Percentiles rank a stretch among this genome's conserved stretches.
phyloP scores from a whole-genome alignment of 169 alveolate genomes.

The Plasmodium yoelii region DNA sequence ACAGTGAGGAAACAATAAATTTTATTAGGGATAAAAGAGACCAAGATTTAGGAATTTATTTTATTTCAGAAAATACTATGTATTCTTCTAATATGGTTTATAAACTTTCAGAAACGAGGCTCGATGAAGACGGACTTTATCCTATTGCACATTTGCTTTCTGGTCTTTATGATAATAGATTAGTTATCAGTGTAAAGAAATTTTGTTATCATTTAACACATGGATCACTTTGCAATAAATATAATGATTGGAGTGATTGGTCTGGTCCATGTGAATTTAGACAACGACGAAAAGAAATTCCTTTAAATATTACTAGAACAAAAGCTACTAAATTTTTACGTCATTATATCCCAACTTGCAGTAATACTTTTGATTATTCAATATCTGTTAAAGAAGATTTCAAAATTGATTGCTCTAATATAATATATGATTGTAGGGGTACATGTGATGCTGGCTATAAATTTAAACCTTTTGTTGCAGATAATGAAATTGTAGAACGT shows the following conservation, averaged over 20 bases:
- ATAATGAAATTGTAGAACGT: slow-evolving; percentile 19
- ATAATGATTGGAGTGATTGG: slow-evolving; percentile 71
- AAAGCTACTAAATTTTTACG: neutral
- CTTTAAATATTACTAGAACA: slow-evolving; percentile 14
- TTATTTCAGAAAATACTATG: slow-evolving; percentile 1
- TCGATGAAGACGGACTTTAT: neutral
- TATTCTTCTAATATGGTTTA: neutral
- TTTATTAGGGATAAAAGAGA: slow-evolving; percentile 60
- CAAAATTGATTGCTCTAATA: slow-evolving; percentile 10
- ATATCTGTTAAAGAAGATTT: slow-evolving; percentile 33
- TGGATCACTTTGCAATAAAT: slow-evolving; percentile 45
- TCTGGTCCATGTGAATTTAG: slow-evolving; percentile 69
- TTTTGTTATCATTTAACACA: slow-evolving; percentile 49
- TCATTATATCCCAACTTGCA: slow-evolving; percentile 35
- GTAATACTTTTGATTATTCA: slow-evolving; percentile 26
- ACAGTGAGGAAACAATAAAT: slow-evolving; percentile 33
- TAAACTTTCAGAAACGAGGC: slow-evolving; percentile 16
- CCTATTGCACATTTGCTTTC: slow-evolving; percentile 33
- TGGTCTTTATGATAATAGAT: neutral
- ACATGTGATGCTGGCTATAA: slow-evolving; percentile 52
- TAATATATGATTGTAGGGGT: slow-evolving; percentile 55
- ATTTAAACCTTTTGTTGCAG: slow-evolving; percentile 14
- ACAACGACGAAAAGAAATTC: slow-evolving; percentile 37
- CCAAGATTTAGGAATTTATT: slow-evolving; percentile 26
- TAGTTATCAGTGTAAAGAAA: slow-evolving; percentile 18